Conservation (phyloP, 2,329 filamentous ascomycete species). For the Fusarium sulawesiense region DNA sequence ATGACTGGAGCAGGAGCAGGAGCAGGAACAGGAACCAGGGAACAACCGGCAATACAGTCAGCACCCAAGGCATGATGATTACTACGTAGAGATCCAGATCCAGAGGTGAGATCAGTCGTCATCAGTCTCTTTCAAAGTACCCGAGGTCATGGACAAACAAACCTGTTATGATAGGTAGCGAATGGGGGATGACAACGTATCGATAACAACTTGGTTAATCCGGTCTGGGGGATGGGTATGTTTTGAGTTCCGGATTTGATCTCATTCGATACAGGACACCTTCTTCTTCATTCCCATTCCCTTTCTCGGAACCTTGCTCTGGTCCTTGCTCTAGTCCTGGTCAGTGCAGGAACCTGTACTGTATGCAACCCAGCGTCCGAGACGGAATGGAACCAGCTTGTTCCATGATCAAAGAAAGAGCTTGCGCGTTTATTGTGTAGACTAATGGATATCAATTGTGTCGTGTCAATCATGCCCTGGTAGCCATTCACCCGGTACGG, state of each 20-base stretch:
- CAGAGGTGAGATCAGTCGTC: slow-evolving; percentile 23
- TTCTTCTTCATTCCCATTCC: background rate
- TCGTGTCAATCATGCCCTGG: slow-evolving; percentile 14
- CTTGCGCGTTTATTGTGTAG: background rate
- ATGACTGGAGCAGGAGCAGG: slow-evolving; percentile 3
- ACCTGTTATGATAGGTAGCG: slow-evolving; percentile 19
- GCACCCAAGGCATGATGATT: background rate
- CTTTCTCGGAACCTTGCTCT: background rate
- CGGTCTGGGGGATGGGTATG: background rate
- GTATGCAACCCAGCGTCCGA: background rate
- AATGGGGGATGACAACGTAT: slow-evolving; percentile 14
- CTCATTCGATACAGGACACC: background rate
- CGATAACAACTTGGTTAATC: background rate
- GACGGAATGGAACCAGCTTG: background rate
- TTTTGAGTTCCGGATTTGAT: background rate
- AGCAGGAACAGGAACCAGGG: slow-evolving; percentile 7
- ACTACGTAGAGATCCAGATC: background rate
- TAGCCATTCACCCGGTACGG: slow-evolving; percentile 18
- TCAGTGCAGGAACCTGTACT: background rate
- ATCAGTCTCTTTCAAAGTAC: slow-evolving; percentile 13
- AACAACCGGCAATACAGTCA: slow-evolving; percentile 1
- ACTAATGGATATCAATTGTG: background rate
- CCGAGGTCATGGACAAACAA: slow-evolving; percentile 17
- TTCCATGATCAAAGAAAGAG: background rate
- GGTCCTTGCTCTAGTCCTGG: background rate